Percentiles rank a stretch among this genome's conserved stretches.
Conservation (phyloP, 176 grass and related monocot species). For the Triticum dicoccoides region DNA sequence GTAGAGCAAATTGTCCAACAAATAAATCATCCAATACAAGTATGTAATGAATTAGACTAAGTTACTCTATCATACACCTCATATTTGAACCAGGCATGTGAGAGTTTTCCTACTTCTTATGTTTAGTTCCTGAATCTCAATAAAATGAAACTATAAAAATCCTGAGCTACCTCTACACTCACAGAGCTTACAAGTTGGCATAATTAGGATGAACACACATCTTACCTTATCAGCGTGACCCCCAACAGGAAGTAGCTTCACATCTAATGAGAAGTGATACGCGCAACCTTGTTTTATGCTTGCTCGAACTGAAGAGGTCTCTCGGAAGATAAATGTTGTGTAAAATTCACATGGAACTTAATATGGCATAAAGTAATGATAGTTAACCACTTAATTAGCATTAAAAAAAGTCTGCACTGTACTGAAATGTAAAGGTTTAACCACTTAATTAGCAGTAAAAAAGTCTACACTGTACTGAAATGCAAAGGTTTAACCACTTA, state of each 20-base stretch:
- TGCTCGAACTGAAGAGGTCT: slow-evolving; percentile 56
- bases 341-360: slow-evolving; percentile 5
- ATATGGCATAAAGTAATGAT: not conserved
- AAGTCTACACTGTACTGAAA: too few relatives aligned
- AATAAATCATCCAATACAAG: too few relatives aligned
- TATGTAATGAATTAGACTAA: too few relatives aligned
- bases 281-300: slow-evolving; percentile 58
- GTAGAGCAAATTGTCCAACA: too few relatives aligned
- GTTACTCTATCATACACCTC: too few relatives aligned
- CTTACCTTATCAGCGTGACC: slow-evolving; percentile 83
- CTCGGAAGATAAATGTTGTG: slow-evolving; percentile 58
- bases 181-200: too few relatives aligned
- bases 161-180: not conserved
- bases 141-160: not conserved
- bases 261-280: slow-evolving; percentile 89
- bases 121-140: slow-evolving; percentile 3
- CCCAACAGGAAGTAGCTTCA: slow-evolving; percentile 74
- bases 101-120: not conserved
- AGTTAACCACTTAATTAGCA: not conserved
- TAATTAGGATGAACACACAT: not conserved
- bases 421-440: too few relatives aligned
- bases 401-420: too few relatives aligned
- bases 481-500: too few relatives aligned
- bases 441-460: too few relatives aligned
- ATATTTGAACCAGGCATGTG: too few relatives aligned